phyloP scores from a whole-genome alignment of 2,329 filamentous ascomycete species.

The Pseudofabraea citricarpa region DNA sequence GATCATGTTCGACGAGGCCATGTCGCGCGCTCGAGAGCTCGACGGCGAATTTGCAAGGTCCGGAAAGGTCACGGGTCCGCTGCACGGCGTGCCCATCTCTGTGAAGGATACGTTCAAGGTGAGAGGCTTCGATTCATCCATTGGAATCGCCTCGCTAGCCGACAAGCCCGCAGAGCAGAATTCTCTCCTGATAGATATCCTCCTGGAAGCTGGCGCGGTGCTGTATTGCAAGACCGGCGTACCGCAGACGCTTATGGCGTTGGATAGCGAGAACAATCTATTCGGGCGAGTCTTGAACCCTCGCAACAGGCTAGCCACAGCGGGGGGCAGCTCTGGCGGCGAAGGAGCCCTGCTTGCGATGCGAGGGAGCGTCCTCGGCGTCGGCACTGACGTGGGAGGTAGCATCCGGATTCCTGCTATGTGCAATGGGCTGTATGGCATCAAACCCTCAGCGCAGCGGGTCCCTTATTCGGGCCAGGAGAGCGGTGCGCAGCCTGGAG shows the following conservation, averaged over 20 bases:
- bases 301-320: slow-evolving; percentile 50
- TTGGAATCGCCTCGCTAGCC: slow-evolving; percentile 52
- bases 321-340: slow-evolving; percentile 60
- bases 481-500: slow-evolving; percentile 45
- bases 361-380: slow-evolving; percentile 48
- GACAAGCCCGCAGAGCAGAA: slow-evolving; percentile 47
- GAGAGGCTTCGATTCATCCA: slow-evolving; percentile 43
- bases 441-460: slow-evolving; percentile 40
- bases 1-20: slow-evolving; percentile 44
- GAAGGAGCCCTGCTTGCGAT: slow-evolving; percentile 57
- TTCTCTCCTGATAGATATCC: slow-evolving; percentile 50
- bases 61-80: slow-evolving; percentile 45
- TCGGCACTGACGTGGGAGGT: slow-evolving; percentile 58
- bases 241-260: slow-evolving; percentile 49
- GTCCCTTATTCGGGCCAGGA: slow-evolving; percentile 36
- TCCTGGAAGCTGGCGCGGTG: slow-evolving; percentile 57
- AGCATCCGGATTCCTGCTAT: slow-evolving; percentile 38
- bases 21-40: slow-evolving; percentile 37
- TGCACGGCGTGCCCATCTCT: slow-evolving; percentile 56
- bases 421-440: slow-evolving; percentile 45
- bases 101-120: slow-evolving; percentile 60
- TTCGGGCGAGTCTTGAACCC: slow-evolving; percentile 61
- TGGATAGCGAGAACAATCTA: slow-evolving; percentile 57
- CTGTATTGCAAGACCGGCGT: slow-evolving; percentile 69
- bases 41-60: slow-evolving; percentile 37